Base-by-base conservation (phyloP, 1,284 basidiomycete species). In the Rhodotorula sp. region DNA sequence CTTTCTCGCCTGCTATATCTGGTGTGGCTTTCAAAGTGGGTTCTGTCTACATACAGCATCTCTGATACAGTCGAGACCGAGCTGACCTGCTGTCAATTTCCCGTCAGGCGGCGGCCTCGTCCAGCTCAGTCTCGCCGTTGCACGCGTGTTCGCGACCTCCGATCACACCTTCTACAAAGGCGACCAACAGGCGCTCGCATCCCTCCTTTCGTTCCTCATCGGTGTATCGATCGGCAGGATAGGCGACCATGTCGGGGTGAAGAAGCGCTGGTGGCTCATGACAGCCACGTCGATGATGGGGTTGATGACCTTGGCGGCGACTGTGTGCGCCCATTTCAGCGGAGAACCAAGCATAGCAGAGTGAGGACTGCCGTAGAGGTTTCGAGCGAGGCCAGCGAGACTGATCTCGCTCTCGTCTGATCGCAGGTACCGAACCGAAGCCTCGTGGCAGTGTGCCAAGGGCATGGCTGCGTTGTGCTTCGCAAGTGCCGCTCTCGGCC, bases 101-200 rank as follows among this genome's bases (percentile, higher is more conserved):
- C 45, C 45, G 5, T 23, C 55, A 64, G 66, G 69, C 31, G 83
- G 83, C 5, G 82, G 82, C 67, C 79, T 83, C 31, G 82, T 83
- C 5, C 83, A 89, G 83, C 84, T 89, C 31, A 83, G 86, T 5
- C 81, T 89, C 18, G 87, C 88, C 2, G 73, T 89, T 43, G 87
- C 87, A 0, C 84, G 88, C 3, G 84, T 87, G 47, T 93, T 91
- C 81, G 62, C 68, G 0, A 84, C 87, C 67, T 84, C 90, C 81
- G 79, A 70, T 49, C 73, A 73, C 48, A 78, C 76, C 3, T 92
- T 93, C 82, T 89, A 89, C 79, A 85, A 86, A 70, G 84, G 90
- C 10, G 92, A 94, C 78, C 87, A 87, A 79, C 91, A 92, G 80
- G 92, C 92, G 10, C 83, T 94, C 63, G 86, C 85, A 55, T 92